phyloP scores from a whole-genome alignment of 352 stramenopile genomes.

The Pythium diclinum region DNA sequence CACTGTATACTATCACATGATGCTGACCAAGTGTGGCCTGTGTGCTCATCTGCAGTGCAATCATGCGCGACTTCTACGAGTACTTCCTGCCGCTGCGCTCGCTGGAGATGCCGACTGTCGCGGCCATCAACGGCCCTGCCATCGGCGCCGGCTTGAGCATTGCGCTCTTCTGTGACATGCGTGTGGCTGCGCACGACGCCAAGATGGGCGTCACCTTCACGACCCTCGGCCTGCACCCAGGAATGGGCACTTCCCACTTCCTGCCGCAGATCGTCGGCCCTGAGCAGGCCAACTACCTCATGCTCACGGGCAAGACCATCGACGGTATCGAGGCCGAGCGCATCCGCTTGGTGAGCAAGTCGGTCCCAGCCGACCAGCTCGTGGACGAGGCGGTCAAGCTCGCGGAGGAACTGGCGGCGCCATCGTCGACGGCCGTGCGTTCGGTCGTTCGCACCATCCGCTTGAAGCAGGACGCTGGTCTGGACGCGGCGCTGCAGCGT shows the following conservation, averaged over 20 bases:
- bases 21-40: neutral
- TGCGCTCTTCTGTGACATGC: slow-evolving; percentile 80
- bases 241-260: slow-evolving; percentile 85
- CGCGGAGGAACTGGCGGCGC: slow-evolving; percentile 50
- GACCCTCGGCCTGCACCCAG: slow-evolving; percentile 80
- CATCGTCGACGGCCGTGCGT: slow-evolving; percentile 69
- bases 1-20: neutral
- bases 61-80: slow-evolving; percentile 85
- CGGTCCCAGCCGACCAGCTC: slow-evolving; percentile 41
- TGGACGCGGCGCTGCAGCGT: slow-evolving; percentile 59
- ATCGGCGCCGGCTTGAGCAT: slow-evolving; percentile 80
- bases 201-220: slow-evolving; percentile 90
- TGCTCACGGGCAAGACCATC: slow-evolving; percentile 76
- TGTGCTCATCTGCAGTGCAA: slow-evolving; percentile 27
- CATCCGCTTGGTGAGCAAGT: slow-evolving; percentile 51
- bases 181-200: slow-evolving; percentile 53
- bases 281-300: slow-evolving; percentile 62
- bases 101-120: slow-evolving; percentile 78
- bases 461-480: slow-evolving; percentile 57
- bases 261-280: slow-evolving; percentile 61
- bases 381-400: slow-evolving; percentile 57
- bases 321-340: slow-evolving; percentile 52
- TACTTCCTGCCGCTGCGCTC: slow-evolving; percentile 73
- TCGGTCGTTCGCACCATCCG: slow-evolving; percentile 63
- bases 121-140: slow-evolving; percentile 79